Evolutionary conservation across 306 rosid genomes (phyloP).

Genomic region (Pterocarpus macrocarpus): DNA sequence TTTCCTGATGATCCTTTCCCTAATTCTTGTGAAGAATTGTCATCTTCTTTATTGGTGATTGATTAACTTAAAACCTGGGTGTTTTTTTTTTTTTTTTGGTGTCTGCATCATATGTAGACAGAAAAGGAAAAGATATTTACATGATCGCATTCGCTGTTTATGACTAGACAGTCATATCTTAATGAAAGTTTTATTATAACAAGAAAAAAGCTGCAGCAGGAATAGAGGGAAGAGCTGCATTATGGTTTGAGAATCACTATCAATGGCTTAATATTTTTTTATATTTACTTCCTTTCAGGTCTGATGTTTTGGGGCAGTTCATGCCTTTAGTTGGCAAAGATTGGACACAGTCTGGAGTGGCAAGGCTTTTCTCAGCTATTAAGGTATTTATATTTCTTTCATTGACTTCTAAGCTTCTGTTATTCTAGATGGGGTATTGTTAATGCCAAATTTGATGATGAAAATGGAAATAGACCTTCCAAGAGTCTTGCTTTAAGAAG

Average conservation of each 20-base stretch:
- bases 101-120: neutral
- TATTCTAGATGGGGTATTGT: constrained; percentile 28
- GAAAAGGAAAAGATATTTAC: constrained; percentile 19
- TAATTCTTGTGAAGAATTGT: constrained; percentile 6
- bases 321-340: constrained; percentile 99
- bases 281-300: constrained; percentile 60
- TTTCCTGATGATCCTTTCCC: neutral
- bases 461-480: constrained; percentile 21
- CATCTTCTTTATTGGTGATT: neutral
- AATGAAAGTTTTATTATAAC: neutral
- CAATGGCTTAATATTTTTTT: neutral
- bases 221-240: constrained; percentile 22
- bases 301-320: constrained; percentile 98
- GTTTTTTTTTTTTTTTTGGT: neutral
- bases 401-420: neutral
- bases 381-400: constrained; percentile 63
- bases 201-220: neutral
- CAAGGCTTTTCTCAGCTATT: constrained; percentile 90
- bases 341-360: constrained; percentile 98
- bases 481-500: constrained; percentile 23
- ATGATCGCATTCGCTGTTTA: constrained; percentile 36
- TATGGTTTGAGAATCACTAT: constrained; percentile 35
- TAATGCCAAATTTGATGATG: constrained; percentile 11
- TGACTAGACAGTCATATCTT: constrained; percentile 22
- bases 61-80: constrained; percentile 3